A percentile compares a stretch with the other conserved stretches of the same genome.
phyloP scores from a whole-genome alignment of 805 yeast species.

The Sugiyamaella smithiae region DNA sequence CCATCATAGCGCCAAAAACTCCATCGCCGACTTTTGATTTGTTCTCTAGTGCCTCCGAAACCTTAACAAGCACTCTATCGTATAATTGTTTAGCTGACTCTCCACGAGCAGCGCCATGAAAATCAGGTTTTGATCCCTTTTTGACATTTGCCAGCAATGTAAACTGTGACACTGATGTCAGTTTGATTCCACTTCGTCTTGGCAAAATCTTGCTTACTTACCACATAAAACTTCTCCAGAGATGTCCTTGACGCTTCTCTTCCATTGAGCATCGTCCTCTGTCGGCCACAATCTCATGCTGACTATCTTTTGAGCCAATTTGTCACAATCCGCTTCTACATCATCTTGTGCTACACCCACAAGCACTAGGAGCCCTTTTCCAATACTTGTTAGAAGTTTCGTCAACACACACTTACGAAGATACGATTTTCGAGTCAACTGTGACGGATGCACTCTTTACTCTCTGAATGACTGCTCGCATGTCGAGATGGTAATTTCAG shows the following conservation, averaged over 20 bases:
- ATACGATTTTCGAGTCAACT: conserved; percentile 67
- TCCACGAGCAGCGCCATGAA: conserved; percentile 89
- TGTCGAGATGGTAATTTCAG: conserved; percentile 32
- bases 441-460: conserved; percentile 88
- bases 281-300: conserved; percentile 74
- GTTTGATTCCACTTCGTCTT: background rate
- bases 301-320: conserved; percentile 63
- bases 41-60: conserved; percentile 39
- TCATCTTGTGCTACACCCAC: conserved; percentile 85
- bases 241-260: conserved; percentile 59
- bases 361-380: conserved; percentile 70
- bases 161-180: conserved; percentile 73
- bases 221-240: conserved; percentile 70
- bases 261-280: conserved; percentile 68
- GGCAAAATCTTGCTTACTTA: too few species aligned
- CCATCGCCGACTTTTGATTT: conserved; percentile 78
- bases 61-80: conserved; percentile 40
- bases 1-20: conserved; percentile 96
- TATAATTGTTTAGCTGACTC: conserved; percentile 49
- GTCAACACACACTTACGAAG: conserved; percentile 43
- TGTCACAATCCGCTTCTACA: conserved; percentile 67
- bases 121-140: conserved; percentile 94
- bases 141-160: conserved; percentile 81
- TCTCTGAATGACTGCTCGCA: conserved; percentile 89
- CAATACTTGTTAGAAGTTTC: conserved; percentile 42